These are phyloP conservation scores for Mariannaea elegans DNA, from an alignment of 2,329 filamentous ascomycete species.

Conservation along the genomic window DNA sequence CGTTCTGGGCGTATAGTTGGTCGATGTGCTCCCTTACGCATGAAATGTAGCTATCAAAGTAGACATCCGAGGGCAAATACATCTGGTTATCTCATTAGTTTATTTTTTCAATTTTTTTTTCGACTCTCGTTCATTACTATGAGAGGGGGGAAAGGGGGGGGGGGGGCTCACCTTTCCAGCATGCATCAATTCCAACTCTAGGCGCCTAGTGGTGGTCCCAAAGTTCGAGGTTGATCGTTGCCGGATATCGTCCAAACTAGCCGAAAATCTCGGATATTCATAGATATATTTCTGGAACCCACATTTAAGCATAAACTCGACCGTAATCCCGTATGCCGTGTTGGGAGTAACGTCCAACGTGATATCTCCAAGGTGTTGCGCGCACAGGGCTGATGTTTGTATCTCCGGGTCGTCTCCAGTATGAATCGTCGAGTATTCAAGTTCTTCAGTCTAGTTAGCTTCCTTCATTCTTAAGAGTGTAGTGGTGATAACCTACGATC, in stretches of 20 bases:
- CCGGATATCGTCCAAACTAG: conserved; percentile 47
- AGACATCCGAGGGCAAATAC: conserved; percentile 46
- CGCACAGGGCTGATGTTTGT: conserved; percentile 52
- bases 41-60: conserved; percentile 54
- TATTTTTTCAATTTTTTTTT: neutral
- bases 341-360: conserved; percentile 37
- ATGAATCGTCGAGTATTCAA: conserved; percentile 55
- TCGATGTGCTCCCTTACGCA: conserved; percentile 54
- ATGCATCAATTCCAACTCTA: conserved; percentile 62
- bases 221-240: conserved; percentile 47
- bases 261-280: conserved; percentile 42
- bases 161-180: conserved; percentile 58
- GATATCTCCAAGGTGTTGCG: conserved; percentile 50
- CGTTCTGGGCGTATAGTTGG: conserved; percentile 49
- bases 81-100: conserved; percentile 44
- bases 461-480: neutral
- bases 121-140: neutral
- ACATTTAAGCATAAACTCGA: conserved; percentile 47
- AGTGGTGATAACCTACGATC: conserved; percentile 52
- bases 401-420: conserved; percentile 42
- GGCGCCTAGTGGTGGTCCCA: conserved; percentile 53
- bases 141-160: no score
- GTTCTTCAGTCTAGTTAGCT: conserved; percentile 47
- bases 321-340: conserved; percentile 47
- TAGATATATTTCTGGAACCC: conserved; percentile 47